These are phyloP conservation scores for Apiospora pterosperma DNA, from an alignment of 2,329 filamentous ascomycete species.

Conservation along the genomic window DNA sequence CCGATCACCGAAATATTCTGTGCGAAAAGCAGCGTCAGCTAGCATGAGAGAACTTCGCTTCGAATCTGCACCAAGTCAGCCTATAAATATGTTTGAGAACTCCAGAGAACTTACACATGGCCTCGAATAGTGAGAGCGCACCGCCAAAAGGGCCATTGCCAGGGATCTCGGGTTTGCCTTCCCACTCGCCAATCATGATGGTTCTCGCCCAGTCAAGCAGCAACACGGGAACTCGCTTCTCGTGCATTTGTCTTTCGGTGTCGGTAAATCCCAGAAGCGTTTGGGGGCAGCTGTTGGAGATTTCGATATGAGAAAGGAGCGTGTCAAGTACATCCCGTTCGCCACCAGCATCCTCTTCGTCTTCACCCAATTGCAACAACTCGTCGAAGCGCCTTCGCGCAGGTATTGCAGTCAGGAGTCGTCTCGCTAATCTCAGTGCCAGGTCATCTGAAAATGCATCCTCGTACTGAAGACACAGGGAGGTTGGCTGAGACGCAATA, in stretches of 20 bases:
- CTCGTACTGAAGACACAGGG: slow-evolving; percentile 57
- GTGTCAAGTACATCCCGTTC: slow-evolving; percentile 43
- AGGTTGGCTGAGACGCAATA: slow-evolving; percentile 41
- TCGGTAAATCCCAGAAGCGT: slow-evolving; percentile 46
- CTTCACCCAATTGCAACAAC: slow-evolving; percentile 34
- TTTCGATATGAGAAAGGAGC: slow-evolving; percentile 51
- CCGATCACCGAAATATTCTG: slow-evolving; percentile 72
- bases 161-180: slow-evolving; percentile 67
- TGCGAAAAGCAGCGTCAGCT: slow-evolving; percentile 66
- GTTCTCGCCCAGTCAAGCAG: slow-evolving; percentile 71
- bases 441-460: slow-evolving; percentile 61
- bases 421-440: slow-evolving; percentile 54
- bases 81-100: not conserved
- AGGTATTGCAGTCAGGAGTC: slow-evolving; percentile 55
- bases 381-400: slow-evolving; percentile 49
- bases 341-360: slow-evolving; percentile 25
- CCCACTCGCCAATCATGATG: slow-evolving; percentile 76
- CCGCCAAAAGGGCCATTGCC: slow-evolving; percentile 72
- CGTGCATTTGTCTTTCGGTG: slow-evolving; percentile 51
- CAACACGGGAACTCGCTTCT: slow-evolving; percentile 53
- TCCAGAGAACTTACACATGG: slow-evolving; percentile 59
- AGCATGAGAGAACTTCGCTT: slow-evolving; percentile 63
- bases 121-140: slow-evolving; percentile 69
- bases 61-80: slow-evolving; percentile 43
- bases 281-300: slow-evolving; percentile 41